phyloP scores from a whole-genome alignment of 108 stramenopile species.

The Skeletonema potamos region DNA sequence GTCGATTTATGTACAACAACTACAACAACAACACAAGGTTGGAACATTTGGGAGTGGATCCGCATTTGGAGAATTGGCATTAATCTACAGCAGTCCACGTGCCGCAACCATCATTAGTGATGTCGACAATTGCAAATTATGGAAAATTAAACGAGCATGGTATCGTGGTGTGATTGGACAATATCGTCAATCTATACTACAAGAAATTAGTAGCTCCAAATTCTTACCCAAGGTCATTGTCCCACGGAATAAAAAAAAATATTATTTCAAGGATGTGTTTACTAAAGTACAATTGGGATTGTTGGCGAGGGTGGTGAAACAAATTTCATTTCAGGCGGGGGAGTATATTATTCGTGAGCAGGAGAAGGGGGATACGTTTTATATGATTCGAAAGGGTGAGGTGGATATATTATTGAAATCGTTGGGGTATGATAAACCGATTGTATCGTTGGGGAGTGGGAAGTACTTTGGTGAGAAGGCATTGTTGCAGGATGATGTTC shows the following conservation, averaged over 20 bases:
- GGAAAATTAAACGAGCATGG: conserved; percentile 49
- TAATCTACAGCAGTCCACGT: conserved; percentile 80
- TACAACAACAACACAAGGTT: conserved; percentile 26
- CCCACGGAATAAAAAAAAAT: background rate
- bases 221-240: conserved; percentile 45
- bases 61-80: conserved; percentile 79
- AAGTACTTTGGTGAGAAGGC: conserved; percentile 53
- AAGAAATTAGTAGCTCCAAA: no score
- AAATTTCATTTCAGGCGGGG: conserved; percentile 39
- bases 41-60: conserved; percentile 14
- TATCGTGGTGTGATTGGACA: conserved; percentile 53
- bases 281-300: conserved; percentile 32
- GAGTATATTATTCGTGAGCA: conserved; percentile 66
- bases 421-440: conserved; percentile 10
- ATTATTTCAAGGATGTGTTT: conserved; percentile 28
- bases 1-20: conserved; percentile 49
- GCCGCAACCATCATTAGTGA: conserved; percentile 60
- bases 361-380: conserved; percentile 66
- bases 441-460: conserved; percentile 23
- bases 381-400: conserved; percentile 54
- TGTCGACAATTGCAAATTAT: conserved; percentile 51
- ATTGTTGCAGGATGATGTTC: conserved; percentile 31
- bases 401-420: conserved; percentile 31
- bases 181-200: conserved; percentile 37
- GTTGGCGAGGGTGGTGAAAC: conserved; percentile 47